phyloP scores from a whole-genome alignment of 805 yeast species.

The Cyberlindnera galapagoensis region DNA sequence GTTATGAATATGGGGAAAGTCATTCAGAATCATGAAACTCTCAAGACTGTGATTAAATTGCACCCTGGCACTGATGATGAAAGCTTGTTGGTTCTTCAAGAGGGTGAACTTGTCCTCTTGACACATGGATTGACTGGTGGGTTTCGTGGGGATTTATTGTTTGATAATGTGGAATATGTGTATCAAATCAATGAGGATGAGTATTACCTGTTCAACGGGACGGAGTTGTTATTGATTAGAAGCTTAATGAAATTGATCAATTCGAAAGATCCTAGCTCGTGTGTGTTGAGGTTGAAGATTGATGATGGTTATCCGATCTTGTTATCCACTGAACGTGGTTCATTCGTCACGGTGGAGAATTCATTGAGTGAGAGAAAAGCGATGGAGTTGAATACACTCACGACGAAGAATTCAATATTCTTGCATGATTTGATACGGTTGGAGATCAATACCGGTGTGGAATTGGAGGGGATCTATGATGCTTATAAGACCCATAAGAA shows the following conservation, averaged over 20 bases:
- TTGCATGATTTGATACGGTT: constrained; percentile 40
- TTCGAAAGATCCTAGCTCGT: constrained; percentile 6
- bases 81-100: constrained; percentile 18
- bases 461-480: constrained; percentile 10
- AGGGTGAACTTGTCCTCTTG: constrained; percentile 22
- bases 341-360: constrained; percentile 38
- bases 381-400: constrained; percentile 28
- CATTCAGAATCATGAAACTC: constrained; percentile 3
- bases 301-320: constrained; percentile 25
- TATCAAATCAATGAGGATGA: constrained; percentile 19
- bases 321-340: constrained; percentile 24
- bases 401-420: constrained; percentile 34
- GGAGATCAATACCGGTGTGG: constrained; percentile 26
- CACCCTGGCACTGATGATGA: constrained; percentile 3
- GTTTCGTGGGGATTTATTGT: constrained; percentile 14
- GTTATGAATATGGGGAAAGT: constrained; percentile 13
- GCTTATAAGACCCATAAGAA: constrained; percentile 28
- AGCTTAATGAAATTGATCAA: constrained; percentile 9
- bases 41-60: constrained; percentile 14
- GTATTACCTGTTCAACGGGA: constrained; percentile 35
- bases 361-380: constrained; percentile 23
- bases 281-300: constrained; percentile 24
- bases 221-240: constrained; percentile 23
- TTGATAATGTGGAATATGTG: constrained; percentile 22
- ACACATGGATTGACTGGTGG: constrained; percentile 6